A percentile compares a stretch with the other conserved stretches of the same genome.
Evolutionary conservation across 2,329 filamentous ascomycete genomes (phyloP).

Genomic region (Harringtonia aguacate): DNA sequence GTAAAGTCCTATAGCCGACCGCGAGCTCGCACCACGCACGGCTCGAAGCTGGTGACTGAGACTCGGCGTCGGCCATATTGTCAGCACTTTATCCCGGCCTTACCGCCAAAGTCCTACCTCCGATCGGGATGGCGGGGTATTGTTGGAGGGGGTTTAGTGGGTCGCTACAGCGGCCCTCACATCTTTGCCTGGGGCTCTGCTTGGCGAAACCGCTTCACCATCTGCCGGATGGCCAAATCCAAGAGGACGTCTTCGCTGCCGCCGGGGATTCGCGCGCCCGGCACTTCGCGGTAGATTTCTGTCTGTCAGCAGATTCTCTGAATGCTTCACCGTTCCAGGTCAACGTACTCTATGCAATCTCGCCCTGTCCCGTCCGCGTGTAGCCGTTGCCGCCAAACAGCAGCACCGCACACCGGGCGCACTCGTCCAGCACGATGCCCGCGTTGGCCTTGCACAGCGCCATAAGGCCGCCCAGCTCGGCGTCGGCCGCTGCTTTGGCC

Average conservation of each 20-base stretch:
- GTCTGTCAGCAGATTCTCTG: slow-evolving; percentile 2
- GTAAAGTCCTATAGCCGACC: no score
- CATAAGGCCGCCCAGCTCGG: slow-evolving; percentile 59
- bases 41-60: no score
- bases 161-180: no score
- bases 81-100: no score
- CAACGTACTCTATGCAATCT: slow-evolving; percentile 56
- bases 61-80: no score
- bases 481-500: slow-evolving; percentile 45
- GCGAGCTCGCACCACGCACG: no score
- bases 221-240: slow-evolving; percentile 57
- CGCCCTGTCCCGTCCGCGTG: slow-evolving; percentile 58
- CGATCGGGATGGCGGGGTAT: no score
- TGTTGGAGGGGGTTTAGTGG: no score
- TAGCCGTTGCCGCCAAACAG: slow-evolving; percentile 68
- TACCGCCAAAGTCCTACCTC: no score
- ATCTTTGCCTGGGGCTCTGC: no score
- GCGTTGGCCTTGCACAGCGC: slow-evolving; percentile 63
- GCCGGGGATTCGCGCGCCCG: slow-evolving; percentile 51
- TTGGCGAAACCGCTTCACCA: slow-evolving; percentile 50
- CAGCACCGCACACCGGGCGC: slow-evolving; percentile 56
- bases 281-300: slow-evolving; percentile 55
- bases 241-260: slow-evolving; percentile 65
- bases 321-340: not conserved
- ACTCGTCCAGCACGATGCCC: slow-evolving; percentile 61